phyloP scores from a whole-genome alignment of 768 basidiomycete genomes.

The Ramaria sp. region DNA sequence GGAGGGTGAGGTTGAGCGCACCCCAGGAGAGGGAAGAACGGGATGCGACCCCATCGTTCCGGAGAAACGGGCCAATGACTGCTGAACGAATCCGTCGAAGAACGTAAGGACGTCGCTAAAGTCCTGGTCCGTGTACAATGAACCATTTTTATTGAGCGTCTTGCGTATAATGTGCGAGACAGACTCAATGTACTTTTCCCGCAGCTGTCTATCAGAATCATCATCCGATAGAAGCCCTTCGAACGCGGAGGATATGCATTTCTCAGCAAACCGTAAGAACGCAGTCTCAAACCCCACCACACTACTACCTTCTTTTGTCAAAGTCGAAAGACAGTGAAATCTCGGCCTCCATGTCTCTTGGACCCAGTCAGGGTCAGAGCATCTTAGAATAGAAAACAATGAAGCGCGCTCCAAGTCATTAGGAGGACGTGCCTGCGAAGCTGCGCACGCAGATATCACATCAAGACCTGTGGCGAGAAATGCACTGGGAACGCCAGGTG shows the following conservation, averaged over 20 bases:
- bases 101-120: conserved; percentile 47
- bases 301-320: conserved; percentile 50
- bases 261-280: conserved; percentile 42
- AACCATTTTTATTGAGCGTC: conserved; percentile 40
- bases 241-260: conserved; percentile 61
- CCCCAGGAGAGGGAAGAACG: not conserved
- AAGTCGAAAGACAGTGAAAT: conserved; percentile 53
- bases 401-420: conserved; percentile 37
- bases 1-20: conserved; percentile 21
- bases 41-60: conserved; percentile 50
- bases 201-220: conserved; percentile 27
- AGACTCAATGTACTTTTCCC: conserved; percentile 52
- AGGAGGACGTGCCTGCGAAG: conserved; percentile 39
- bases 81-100: conserved; percentile 48
- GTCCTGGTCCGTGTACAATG: conserved; percentile 50
- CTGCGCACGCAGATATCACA: conserved; percentile 54
- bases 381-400: conserved; percentile 54
- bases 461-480: conserved; percentile 64
- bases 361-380: conserved; percentile 37
- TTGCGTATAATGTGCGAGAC: conserved; percentile 47
- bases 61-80: conserved; percentile 33
- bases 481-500: conserved; percentile 36
- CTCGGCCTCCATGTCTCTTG: conserved; percentile 63
- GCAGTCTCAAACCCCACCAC: conserved; percentile 53
- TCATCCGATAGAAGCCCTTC: conserved; percentile 29